A percentile compares a stretch with the other conserved stretches of the same genome.
Evolutionary conservation across 768 basidiomycete genomes (phyloP).

Genomic region (Chalciporus sphaerocephalus): DNA sequence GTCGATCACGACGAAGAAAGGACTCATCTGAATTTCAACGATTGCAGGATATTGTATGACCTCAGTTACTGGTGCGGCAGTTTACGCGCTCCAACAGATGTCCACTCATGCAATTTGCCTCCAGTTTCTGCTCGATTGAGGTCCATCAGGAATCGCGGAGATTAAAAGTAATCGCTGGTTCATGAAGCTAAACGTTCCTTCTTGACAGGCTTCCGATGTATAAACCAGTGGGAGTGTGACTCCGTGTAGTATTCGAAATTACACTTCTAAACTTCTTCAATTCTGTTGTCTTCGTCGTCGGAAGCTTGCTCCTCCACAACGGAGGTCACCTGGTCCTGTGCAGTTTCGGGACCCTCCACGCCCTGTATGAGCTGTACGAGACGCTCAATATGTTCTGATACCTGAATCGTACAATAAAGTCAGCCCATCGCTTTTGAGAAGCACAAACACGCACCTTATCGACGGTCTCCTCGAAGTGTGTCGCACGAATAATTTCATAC

Average conservation of each 20-base stretch:
- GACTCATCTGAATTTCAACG: no score
- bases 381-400: slow-evolving; percentile 83
- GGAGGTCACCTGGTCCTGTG: slow-evolving; percentile 31
- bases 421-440: neutral
- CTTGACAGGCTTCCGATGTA: slow-evolving; percentile 5
- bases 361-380: slow-evolving; percentile 84
- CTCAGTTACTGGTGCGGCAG: neutral
- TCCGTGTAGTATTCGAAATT: slow-evolving; percentile 12
- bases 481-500: slow-evolving; percentile 76
- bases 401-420: slow-evolving; percentile 38
- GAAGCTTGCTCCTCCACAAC: slow-evolving; percentile 24
- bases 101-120: neutral
- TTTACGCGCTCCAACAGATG: neutral
- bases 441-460: slow-evolving; percentile 54
- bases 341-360: slow-evolving; percentile 56
- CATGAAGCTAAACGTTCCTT: slow-evolving; percentile 18
- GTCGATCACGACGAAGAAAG: neutral
- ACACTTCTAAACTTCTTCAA: slow-evolving; percentile 63
- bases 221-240: slow-evolving; percentile 7
- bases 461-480: slow-evolving; percentile 74
- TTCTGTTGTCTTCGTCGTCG: slow-evolving; percentile 67
- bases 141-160: neutral
- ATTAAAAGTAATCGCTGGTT: neutral
- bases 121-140: neutral
- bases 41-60: neutral